Percentiles rank a stretch among this genome's conserved stretches.
Evolutionary conservation across 352 stramenopile species (phyloP).

Genomic region (Peronosclerospora sorghi): DNA sequence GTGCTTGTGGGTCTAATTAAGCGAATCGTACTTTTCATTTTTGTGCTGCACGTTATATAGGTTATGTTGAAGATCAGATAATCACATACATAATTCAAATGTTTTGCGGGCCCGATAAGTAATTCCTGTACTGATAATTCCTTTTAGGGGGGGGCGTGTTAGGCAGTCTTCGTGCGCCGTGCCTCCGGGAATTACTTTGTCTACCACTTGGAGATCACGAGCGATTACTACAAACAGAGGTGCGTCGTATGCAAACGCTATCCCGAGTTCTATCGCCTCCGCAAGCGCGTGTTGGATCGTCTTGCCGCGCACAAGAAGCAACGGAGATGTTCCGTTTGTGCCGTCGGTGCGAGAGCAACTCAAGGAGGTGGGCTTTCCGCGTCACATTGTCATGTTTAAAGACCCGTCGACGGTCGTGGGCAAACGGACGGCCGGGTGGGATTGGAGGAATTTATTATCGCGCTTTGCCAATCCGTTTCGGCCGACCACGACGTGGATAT

Average conservation of each 20-base stretch:
- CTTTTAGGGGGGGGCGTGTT: no score
- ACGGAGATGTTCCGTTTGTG: slow-evolving; percentile 39
- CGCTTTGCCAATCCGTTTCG: slow-evolving; percentile 59
- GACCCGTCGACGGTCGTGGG: slow-evolving; percentile 47
- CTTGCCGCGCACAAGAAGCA: slow-evolving; percentile 51
- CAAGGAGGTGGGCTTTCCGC: slow-evolving; percentile 61
- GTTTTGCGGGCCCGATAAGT: no score
- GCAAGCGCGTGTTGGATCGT: slow-evolving; percentile 54
- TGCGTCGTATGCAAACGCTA: slow-evolving; percentile 84
- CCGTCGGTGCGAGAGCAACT: slow-evolving; percentile 41
- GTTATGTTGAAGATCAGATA: no score
- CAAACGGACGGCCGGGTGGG: slow-evolving; percentile 43
- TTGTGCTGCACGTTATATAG: no score
- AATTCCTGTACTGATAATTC: no score
- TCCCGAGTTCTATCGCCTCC: slow-evolving; percentile 76
- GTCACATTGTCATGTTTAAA: slow-evolving; percentile 66
- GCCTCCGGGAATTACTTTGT: slow-evolving; percentile 73
- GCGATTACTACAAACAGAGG: slow-evolving; percentile 84
- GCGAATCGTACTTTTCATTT: no score
- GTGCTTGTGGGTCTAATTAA: no score
- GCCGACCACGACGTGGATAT: slow-evolving; percentile 36
- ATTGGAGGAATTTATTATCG: slow-evolving; percentile 75
- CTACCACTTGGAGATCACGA: slow-evolving; percentile 81
- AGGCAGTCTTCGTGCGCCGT: slow-evolving; percentile 66
- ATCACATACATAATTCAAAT: no score